Evolutionary conservation across 2,329 filamentous ascomycete species (phyloP).

Genomic region (Penicillium sp.): DNA sequence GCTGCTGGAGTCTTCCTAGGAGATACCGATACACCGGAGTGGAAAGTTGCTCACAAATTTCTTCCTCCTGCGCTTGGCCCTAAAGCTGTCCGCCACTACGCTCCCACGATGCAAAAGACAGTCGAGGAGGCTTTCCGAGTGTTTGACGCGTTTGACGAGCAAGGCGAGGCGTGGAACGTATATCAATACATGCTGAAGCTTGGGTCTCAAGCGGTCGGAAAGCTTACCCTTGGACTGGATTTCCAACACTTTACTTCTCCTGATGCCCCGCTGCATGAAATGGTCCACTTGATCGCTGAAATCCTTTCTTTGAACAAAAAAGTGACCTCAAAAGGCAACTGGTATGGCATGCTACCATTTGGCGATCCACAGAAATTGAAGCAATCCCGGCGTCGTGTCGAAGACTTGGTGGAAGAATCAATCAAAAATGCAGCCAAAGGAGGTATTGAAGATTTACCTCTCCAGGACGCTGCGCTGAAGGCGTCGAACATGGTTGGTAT

Average conservation of each 20-base stretch:
- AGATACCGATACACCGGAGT: conserved; percentile 32
- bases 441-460: conserved; percentile 29
- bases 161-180: conserved; percentile 46
- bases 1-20: conserved; percentile 33
- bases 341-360: conserved; percentile 59
- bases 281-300: conserved; percentile 53
- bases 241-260: conserved; percentile 44
- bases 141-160: conserved; percentile 50
- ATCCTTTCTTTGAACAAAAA: conserved; percentile 59
- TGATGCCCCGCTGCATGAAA: conserved; percentile 51
- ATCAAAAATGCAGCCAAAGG: conserved; percentile 19
- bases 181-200: conserved; percentile 53
- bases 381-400: conserved; percentile 12
- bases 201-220: conserved; percentile 44
- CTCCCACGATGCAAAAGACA: conserved; percentile 57
- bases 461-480: conserved; percentile 47
- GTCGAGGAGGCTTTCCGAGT: conserved; percentile 52
- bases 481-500: conserved; percentile 38
- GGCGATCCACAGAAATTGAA: conserved; percentile 52
- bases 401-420: conserved; percentile 24
- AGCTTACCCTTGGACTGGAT: conserved; percentile 46
- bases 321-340: conserved; percentile 53
- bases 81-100: conserved; percentile 41
- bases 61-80: conserved; percentile 18
- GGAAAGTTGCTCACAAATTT: conserved; percentile 58